Evolutionary conservation across 2,329 filamentous ascomycete genomes (phyloP).

Genomic region (Hypoxylon sp.): DNA sequence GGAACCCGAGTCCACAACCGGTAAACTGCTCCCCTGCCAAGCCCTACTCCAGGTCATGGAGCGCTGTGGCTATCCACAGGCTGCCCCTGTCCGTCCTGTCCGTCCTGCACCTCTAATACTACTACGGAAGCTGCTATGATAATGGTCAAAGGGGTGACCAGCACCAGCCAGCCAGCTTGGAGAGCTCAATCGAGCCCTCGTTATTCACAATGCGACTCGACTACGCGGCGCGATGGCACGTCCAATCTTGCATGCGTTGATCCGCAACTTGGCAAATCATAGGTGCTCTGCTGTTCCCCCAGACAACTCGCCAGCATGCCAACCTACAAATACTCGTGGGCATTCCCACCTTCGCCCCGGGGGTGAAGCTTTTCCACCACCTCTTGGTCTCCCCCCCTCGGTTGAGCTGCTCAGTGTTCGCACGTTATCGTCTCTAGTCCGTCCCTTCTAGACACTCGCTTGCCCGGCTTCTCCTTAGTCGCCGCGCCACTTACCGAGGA

Average conservation of each 20-base stretch:
- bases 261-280: constrained; percentile 24
- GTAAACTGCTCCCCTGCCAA: constrained; percentile 37
- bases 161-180: constrained; percentile 20
- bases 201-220: constrained; percentile 31
- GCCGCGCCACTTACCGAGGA: constrained; percentile 30
- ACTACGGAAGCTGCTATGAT: constrained; percentile 42
- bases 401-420: constrained; percentile 25
- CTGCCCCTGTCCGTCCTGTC: constrained; percentile 26
- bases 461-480: constrained; percentile 20
- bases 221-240: constrained; percentile 31
- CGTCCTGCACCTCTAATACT: constrained; percentile 37
- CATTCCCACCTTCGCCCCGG: constrained; percentile 20
- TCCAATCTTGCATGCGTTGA: constrained; percentile 37
- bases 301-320: constrained; percentile 10
- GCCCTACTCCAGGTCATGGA: constrained; percentile 36
- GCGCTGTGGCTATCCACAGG: constrained; percentile 29
- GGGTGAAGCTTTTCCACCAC: constrained; percentile 16
- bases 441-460: constrained; percentile 23
- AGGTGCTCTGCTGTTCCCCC: constrained; percentile 16
- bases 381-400: constrained; percentile 17
- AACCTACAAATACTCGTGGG: constrained; percentile 41
- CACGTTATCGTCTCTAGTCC: constrained; percentile 22
- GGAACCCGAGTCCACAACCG: constrained; percentile 17
- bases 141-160: constrained; percentile 23
- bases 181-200: constrained; percentile 37